phyloP scores from a whole-genome alignment of 352 stramenopile species.

The Globisporangium iwayamae region DNA sequence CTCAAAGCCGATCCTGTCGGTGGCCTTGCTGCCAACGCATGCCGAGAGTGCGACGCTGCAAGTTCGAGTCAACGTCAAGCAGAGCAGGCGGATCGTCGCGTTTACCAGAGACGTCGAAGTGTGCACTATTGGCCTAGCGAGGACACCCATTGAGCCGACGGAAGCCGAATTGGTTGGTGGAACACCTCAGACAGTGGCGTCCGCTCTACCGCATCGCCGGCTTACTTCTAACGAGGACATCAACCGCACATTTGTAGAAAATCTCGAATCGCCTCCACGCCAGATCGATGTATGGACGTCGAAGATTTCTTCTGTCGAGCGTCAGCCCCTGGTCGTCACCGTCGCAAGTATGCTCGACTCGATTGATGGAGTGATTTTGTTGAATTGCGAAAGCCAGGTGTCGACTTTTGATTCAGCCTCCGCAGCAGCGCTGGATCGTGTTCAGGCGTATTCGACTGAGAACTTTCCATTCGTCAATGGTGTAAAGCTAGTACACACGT shows the following conservation, averaged over 20 bases:
- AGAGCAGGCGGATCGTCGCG: not conserved
- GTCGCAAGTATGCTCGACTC: constrained; percentile 4
- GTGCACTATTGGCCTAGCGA: not conserved
- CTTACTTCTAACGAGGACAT: not conserved
- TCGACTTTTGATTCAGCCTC: constrained; percentile 7
- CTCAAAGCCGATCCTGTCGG: constrained; percentile 11
- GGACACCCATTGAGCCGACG: not conserved
- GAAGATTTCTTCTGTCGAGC: not conserved
- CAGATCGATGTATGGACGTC: constrained; percentile 7
- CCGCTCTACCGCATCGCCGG: not conserved
- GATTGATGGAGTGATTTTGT: not conserved
- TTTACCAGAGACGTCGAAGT: constrained; percentile 5
- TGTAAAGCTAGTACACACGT: constrained; percentile 6
- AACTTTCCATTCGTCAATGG: not conserved
- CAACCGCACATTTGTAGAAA: not conserved
- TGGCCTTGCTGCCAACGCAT: constrained; percentile 14
- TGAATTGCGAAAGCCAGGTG: constrained; percentile 10
- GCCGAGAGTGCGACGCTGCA: constrained; percentile 11
- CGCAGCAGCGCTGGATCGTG: not conserved
- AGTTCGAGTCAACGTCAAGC: constrained; percentile 14
- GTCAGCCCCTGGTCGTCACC: constrained; percentile 1
- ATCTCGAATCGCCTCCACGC: not conserved
- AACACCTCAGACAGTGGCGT: not conserved
- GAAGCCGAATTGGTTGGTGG: not conserved
- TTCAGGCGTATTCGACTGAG: not conserved